Evolutionary conservation across 1,139 yeast species (phyloP), one percentile per base, ranked within the genome.

Genomic region (Kodamaea suecica): DNA sequence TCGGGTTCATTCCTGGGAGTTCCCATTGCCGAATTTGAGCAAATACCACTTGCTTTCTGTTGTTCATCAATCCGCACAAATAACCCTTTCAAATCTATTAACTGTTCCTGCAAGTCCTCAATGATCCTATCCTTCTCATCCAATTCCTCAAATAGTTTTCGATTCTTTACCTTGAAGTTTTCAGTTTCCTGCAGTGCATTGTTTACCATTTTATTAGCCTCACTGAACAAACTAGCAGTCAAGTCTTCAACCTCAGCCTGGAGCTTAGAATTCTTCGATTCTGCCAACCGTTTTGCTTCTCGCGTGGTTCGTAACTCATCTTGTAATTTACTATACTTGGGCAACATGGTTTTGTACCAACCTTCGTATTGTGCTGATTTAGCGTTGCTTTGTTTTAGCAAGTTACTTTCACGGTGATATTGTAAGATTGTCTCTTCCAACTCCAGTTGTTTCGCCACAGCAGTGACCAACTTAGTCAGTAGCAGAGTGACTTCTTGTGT

Each of bases 181-280:
- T 74, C 68, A 9, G 78, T 70, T 45, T 77, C 83, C 45, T 73
- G 63, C 39, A 81, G 74, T 1, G 92, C 94, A 45, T 76, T 75
- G 40, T 78, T 76, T 10, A 85, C 95, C 84, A 83, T 84, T 33
- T 72, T 70, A 52, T 84, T 84, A 14, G 95, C 95, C 52, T 84
- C 92, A 48, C 77, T 81, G 54, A 85, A 85, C 29, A 85, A 60
- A 2, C 87, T 77, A 2, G 80, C 86, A 1, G 87, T 76, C 36
- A 86, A 63, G 30, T 85, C 95, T 53, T 84, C 92, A 19, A 85
- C 83, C 53, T 86, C 95, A 13, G 69, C 74, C 39, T 79, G 73
- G 31, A 86, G 58, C 42, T 74, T 71, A 33, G 68, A 64, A 32
- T 76, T 80, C 44, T 82, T 82, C 12, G 65, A 61, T 42, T 81